Percentiles rank a stretch among this genome's conserved stretches.
phyloP scores from a whole-genome alignment of 192 early-diverging fungal genomes.

The Umbelopsis vinacea region DNA sequence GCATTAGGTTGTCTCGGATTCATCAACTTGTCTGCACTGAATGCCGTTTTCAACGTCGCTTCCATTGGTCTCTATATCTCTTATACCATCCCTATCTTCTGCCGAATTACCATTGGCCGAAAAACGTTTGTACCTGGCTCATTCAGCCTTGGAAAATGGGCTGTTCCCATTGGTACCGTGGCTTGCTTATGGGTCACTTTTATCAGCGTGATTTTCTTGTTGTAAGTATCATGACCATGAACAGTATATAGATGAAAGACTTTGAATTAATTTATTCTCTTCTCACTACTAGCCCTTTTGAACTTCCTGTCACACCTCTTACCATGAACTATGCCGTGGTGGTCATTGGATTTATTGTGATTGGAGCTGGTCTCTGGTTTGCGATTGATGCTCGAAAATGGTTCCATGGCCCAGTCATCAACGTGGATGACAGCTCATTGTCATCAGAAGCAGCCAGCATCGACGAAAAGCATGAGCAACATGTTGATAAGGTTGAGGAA shows the following conservation, averaged over 20 bases:
- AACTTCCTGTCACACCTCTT: constrained; percentile 30
- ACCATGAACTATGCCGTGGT: constrained; percentile 47
- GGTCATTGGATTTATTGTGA: not conserved
- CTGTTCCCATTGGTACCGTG: constrained; percentile 36
- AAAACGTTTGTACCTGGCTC: constrained; percentile 46
- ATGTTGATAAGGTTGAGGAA: not conserved
- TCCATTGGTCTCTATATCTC: constrained; percentile 47
- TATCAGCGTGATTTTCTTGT: constrained; percentile 40
- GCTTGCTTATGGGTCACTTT: constrained; percentile 38
- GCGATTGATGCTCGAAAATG: constrained; percentile 25
- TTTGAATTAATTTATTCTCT: not conserved
- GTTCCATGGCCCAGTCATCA: constrained; percentile 27
- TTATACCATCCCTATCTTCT: constrained; percentile 47
- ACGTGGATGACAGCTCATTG: not conserved
- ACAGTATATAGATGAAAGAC: not conserved
- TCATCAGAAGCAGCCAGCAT: not conserved
- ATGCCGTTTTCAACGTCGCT: constrained; percentile 48
- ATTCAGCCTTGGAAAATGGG: constrained; percentile 43
- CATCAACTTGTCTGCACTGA: constrained; percentile 38
- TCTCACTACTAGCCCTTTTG: constrained; percentile 27
- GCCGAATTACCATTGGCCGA: constrained; percentile 41
- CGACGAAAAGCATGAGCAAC: not conserved
- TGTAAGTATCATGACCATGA: constrained; percentile 18
- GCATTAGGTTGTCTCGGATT: constrained; percentile 44
- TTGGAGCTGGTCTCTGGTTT: constrained; percentile 24